Conservation (phyloP, 2,329 filamentous ascomycete genomes). For the Cercospora beticola region DNA sequence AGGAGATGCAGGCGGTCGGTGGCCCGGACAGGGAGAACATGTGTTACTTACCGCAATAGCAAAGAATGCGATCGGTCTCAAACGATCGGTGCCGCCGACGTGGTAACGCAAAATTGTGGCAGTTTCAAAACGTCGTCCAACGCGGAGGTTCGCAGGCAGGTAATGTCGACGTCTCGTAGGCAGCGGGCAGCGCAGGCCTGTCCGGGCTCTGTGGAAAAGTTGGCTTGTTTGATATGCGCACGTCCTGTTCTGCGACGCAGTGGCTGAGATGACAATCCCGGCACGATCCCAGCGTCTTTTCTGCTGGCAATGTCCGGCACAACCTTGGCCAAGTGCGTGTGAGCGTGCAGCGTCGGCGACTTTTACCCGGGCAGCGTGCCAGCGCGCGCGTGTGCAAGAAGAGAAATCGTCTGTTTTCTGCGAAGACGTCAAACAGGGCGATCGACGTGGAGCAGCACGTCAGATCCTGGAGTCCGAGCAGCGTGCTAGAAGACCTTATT, state of each 20-base stretch:
- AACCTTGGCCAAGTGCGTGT: slow-evolving; percentile 17
- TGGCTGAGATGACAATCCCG: slow-evolving; percentile 1
- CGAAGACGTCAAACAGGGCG: slow-evolving; percentile 1
- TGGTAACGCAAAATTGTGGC: slow-evolving; percentile 15
- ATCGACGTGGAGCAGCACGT: slow-evolving; percentile 10
- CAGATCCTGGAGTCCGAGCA: not conserved
- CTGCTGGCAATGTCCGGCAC: slow-evolving; percentile 16
- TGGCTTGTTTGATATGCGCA: slow-evolving; percentile 19
- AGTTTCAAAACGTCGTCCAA: slow-evolving; percentile 17
- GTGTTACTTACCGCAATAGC: slow-evolving; percentile 27
- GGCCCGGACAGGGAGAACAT: slow-evolving; percentile 28
- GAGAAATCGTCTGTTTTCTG: not conserved
- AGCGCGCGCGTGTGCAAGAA: not conserved
- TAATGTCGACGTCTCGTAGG: not conserved
- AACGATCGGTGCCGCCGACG: slow-evolving; percentile 11
- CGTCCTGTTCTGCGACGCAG: slow-evolving; percentile 12
- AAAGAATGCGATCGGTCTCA: slow-evolving; percentile 23
- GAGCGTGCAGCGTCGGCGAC: slow-evolving; percentile 14
- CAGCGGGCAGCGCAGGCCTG: not conserved
- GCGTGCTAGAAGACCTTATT: slow-evolving; percentile 5
- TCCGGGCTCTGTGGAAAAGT: slow-evolving; percentile 1
- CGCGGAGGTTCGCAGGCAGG: not conserved
- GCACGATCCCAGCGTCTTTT: slow-evolving; percentile 2
- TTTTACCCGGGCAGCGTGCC: slow-evolving; percentile 1
- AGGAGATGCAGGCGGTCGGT: slow-evolving; percentile 20